phyloP scores from a whole-genome alignment of 2,329 filamentous ascomycete species.

The Alternaria hordeiaustralica region DNA sequence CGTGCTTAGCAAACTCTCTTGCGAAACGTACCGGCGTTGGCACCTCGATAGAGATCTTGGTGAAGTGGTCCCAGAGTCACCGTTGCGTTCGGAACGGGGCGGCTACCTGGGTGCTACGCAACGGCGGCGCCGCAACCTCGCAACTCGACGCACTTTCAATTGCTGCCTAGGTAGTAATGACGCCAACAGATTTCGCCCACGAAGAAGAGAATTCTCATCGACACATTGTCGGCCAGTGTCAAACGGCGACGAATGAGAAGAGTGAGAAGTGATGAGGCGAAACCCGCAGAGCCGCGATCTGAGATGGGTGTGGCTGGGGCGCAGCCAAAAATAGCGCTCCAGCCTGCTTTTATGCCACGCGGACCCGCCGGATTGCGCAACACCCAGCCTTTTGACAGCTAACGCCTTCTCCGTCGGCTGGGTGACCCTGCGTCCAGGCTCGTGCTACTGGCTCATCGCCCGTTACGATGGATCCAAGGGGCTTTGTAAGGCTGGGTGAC shows the following conservation, averaged over 20 bases:
- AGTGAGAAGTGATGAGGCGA: not conserved
- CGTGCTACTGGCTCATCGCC: conserved; percentile 6
- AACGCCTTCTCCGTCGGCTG: not conserved
- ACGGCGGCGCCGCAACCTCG: not conserved
- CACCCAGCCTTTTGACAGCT: conserved; percentile 4
- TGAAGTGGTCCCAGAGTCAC: not conserved
- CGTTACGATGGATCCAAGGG: conserved; percentile 6
- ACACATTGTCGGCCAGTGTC: not conserved
- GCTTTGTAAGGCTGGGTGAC: conserved; percentile 7
- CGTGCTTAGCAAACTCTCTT: not conserved
- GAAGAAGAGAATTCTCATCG: not conserved
- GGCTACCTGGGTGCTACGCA: not conserved
- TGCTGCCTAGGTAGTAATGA: not conserved
- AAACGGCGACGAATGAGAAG: not conserved
- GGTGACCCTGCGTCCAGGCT: not conserved
- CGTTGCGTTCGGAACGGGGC: not conserved
- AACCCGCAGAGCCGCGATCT: conserved; percentile 2
- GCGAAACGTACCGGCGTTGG: conserved; percentile 2
- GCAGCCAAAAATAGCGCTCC: conserved; percentile 8
- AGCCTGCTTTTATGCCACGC: not conserved
- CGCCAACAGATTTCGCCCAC: not conserved
- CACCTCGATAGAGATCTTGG: not conserved
- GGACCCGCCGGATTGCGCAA: conserved; percentile 3
- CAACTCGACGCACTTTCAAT: not conserved
- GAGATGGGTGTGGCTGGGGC: conserved; percentile 10